Evolutionary conservation across 768 basidiomycete genomes (phyloP), one percentile per base, ranked within the genome.

Genomic region (Dentipellis fragilis): DNA sequence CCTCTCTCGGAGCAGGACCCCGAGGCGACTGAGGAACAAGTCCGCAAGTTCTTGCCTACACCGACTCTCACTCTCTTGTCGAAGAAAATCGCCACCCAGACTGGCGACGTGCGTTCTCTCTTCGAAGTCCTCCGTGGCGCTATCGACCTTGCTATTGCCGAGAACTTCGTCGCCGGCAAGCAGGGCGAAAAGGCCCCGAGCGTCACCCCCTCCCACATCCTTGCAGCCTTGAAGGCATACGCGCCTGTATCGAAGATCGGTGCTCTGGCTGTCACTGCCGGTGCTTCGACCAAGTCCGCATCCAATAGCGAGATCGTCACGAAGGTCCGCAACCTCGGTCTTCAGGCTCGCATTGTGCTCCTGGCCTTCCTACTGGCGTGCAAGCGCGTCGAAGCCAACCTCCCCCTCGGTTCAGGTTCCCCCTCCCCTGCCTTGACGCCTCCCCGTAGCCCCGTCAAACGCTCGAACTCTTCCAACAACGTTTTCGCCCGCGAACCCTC

Each of bases 121-220:
- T 85, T 94, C 54, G 88, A 89, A 65, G 86, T 92, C 11, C 74
- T 90, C 10, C 80, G 89, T 34, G 80, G 84, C 10, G 87, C 90
- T 8, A 87, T 94, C 60, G 87, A 90, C 60, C 69, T 84, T 12
- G 71, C 78, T n/a, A 70, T 69, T 22, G 64, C 66, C 48, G 56
- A 54, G 38, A 59, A 64, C 12, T 61, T 62, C 12, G 53, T 54
- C 1, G 1, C 54, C 10, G 64, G 64, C 48, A 49, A 3, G 29
- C 42, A 45, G 14, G 42, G 42, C 8, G 56, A 62, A 16, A 57
- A 57, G 1, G 65, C 77, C 0, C 73, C 71, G 1, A 54, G 68
- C 4, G 79, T 91, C 23, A 79, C 80, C 0, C 88, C 89, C 4
- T 68, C 78, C 17, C 83, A 89, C 62, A 76, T 93, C 52, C 72